Conservation (phyloP, 108 stramenopile genomes). For the Fistulifera solaris region DNA sequence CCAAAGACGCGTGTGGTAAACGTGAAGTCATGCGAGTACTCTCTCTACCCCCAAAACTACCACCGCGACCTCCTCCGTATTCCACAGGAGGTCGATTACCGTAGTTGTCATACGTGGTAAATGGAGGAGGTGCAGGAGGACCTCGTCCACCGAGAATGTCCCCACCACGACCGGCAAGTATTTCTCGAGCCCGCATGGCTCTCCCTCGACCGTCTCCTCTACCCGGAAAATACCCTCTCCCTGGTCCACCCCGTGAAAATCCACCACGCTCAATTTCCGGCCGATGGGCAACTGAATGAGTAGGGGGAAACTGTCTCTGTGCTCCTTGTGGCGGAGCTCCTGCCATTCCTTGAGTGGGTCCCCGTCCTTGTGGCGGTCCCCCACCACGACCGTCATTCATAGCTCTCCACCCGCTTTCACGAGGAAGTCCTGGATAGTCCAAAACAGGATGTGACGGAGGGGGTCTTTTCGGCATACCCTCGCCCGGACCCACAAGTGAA, state of each 20-base stretch:
- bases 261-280: too few relatives aligned
- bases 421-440: too few relatives aligned
- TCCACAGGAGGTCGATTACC: not conserved
- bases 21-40: not conserved
- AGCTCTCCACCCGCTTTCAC: too few relatives aligned
- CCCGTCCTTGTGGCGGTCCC: too few relatives aligned
- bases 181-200: not conserved
- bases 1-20: not conserved
- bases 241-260: not conserved
- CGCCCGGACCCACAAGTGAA: too few relatives aligned
- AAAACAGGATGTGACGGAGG: too few relatives aligned
- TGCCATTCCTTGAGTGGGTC: too few relatives aligned
- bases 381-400: too few relatives aligned
- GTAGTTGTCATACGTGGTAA: not conserved
- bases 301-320: too few relatives aligned
- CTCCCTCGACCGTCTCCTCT: not conserved
- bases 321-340: too few relatives aligned
- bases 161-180: not conserved
- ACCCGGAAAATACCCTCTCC: not conserved
- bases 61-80: not conserved
- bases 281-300: too few relatives aligned
- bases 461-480: too few relatives aligned
- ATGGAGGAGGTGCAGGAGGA: not conserved
- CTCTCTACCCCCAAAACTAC: not conserved
- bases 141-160: conserved; percentile 1